Percentiles rank a stretch among this genome's conserved stretches.
These are phyloP conservation scores for Royoungia palumana DNA, from an alignment of 768 basidiomycete genomes.

Conservation along the genomic window DNA sequence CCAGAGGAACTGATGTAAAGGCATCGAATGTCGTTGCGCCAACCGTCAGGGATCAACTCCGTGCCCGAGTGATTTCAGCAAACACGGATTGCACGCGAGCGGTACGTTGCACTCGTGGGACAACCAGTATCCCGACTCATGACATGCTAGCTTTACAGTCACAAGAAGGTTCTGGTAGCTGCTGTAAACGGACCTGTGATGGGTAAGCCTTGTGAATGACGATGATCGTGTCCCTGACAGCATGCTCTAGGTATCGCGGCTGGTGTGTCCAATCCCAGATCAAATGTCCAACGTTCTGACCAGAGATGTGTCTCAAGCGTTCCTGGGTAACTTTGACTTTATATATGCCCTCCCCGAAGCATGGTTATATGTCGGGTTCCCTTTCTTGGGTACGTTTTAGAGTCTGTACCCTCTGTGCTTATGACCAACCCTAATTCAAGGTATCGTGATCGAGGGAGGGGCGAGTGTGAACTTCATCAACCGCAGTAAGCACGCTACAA, in stretches of 20 bases:
- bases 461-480: slow-evolving; percentile 68
- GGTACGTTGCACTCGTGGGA: slow-evolving; percentile 35
- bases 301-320: slow-evolving; percentile 38
- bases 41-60: slow-evolving; percentile 46
- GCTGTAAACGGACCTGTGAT: slow-evolving; percentile 74
- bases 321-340: slow-evolving; percentile 73
- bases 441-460: slow-evolving; percentile 65
- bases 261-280: slow-evolving; percentile 33
- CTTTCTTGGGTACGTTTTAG: slow-evolving; percentile 48
- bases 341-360: slow-evolving; percentile 60
- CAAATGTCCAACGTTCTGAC: not conserved
- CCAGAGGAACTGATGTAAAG: slow-evolving; percentile 60
- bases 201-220: slow-evolving; percentile 39
- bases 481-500: slow-evolving; percentile 43
- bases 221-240: slow-evolving; percentile 1
- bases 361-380: slow-evolving; percentile 66
- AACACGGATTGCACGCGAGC: slow-evolving; percentile 63
- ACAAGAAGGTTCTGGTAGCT: slow-evolving; percentile 66
- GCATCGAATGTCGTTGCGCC: slow-evolving; percentile 9
- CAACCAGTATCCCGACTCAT: not conserved
- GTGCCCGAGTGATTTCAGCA: slow-evolving; percentile 43
- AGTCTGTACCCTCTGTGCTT: not conserved
- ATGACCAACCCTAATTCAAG: slow-evolving; percentile 31
- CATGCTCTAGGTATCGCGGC: slow-evolving; percentile 55
- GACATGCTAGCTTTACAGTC: slow-evolving; percentile 53